These are phyloP conservation scores for Chlamydomonas sp. DNA, from an alignment of 139 green algal species.

Conservation along the genomic window DNA sequence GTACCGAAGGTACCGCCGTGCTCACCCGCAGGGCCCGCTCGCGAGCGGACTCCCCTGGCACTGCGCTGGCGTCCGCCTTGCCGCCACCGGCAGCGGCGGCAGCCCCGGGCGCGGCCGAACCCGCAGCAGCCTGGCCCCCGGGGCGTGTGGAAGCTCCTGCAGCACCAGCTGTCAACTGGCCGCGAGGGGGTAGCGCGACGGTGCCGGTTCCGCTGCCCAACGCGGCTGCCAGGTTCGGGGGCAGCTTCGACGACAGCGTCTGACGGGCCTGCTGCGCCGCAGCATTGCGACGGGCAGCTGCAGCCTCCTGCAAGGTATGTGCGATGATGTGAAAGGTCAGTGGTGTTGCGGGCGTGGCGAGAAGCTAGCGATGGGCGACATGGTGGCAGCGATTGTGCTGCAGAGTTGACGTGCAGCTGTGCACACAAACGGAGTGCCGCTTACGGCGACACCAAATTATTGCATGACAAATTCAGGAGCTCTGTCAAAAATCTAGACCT, in stretches of 20 bases:
- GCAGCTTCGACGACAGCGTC: conserved; percentile 25
- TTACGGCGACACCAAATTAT: neutral
- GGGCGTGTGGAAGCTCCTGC: too few relatives aligned
- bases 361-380: too few relatives aligned
- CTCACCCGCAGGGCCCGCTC: conserved; percentile 30
- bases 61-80: neutral
- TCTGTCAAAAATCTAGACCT: too few relatives aligned
- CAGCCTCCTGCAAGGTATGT: conserved; percentile 12
- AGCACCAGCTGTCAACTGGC: neutral
- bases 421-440: neutral
- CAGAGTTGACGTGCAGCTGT: neutral
- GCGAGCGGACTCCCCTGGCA: conserved; percentile 15
- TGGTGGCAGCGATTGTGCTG: too few relatives aligned
- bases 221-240: conserved; percentile 1
- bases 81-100: neutral
- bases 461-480: too few relatives aligned
- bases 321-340: too few relatives aligned
- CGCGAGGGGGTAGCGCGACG: neutral
- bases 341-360: too few relatives aligned
- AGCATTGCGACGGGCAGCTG: neutral
- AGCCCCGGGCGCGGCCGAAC: neutral
- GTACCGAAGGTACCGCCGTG: too few relatives aligned
- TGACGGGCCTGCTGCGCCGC: conserved; percentile 17
- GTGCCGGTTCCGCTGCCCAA: neutral
- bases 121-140: neutral